Conservation (phyloP, 2,329 filamentous ascomycete genomes). For the Curvularia lunata region DNA sequence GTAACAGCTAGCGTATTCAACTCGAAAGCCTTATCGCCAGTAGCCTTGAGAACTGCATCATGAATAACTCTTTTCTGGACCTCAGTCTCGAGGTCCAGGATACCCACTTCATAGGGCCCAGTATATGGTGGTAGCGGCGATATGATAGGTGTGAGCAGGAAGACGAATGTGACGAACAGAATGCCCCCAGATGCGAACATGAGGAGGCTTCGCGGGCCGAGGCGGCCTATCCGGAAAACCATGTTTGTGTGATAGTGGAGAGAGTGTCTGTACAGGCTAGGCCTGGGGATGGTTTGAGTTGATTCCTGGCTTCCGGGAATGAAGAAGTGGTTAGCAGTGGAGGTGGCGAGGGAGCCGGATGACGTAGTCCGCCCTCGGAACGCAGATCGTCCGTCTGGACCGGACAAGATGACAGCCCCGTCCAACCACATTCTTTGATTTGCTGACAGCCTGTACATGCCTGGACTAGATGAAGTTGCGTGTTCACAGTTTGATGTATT, state of each 20-base stretch:
- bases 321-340: background rate
- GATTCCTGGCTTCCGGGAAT: background rate
- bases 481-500: background rate
- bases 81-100: constrained; percentile 53
- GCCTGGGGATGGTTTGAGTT: background rate
- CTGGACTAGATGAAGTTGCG: background rate
- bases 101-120: constrained; percentile 52
- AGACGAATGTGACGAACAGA: constrained; percentile 46
- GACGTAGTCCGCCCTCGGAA: constrained; percentile 18
- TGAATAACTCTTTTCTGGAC: constrained; percentile 44
- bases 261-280: background rate
- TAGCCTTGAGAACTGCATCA: constrained; percentile 48
- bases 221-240: constrained; percentile 30
- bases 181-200: constrained; percentile 37
- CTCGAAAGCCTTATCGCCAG: constrained; percentile 51
- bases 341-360: constrained; percentile 15
- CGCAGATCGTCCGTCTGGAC: background rate
- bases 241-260: constrained; percentile 17
- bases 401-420: background rate
- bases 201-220: constrained; percentile 34
- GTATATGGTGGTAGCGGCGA: constrained; percentile 52
- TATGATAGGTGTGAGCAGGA: constrained; percentile 52
- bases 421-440: background rate
- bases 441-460: background rate
- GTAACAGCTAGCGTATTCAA: constrained; percentile 55